Evolutionary conservation across 164 flowering plant genomes (phyloP).

Genomic region (Taxillus chinensis): DNA sequence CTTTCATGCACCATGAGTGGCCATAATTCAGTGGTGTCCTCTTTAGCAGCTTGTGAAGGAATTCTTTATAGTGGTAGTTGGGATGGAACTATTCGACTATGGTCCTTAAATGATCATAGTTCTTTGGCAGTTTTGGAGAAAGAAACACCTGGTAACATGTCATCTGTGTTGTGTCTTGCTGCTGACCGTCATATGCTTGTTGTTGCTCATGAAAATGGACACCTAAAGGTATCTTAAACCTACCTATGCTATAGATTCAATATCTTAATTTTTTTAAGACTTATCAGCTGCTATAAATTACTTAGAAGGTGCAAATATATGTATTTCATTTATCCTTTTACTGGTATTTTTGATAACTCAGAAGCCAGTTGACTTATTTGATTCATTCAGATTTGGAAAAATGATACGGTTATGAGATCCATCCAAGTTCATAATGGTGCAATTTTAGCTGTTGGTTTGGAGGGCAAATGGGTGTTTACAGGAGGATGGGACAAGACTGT

Average conservation of each 20-base stretch:
- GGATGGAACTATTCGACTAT: slow-evolving; percentile 89
- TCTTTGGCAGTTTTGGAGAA: slow-evolving; percentile 72
- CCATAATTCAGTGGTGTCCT: slow-evolving; percentile 81
- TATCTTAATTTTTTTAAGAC: too few relatives aligned
- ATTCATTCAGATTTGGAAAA: slow-evolving; percentile 60
- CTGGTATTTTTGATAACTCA: too few relatives aligned
- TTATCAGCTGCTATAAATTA: too few relatives aligned
- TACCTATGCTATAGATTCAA: not conserved
- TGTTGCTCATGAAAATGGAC: slow-evolving; percentile 72
- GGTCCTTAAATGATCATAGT: slow-evolving; percentile 80
- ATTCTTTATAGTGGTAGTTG: slow-evolving; percentile 98
- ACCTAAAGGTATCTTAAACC: slow-evolving; percentile 38
- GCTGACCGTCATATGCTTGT: slow-evolving; percentile 37
- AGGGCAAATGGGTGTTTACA: slow-evolving; percentile 56
- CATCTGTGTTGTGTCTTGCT: slow-evolving; percentile 52
- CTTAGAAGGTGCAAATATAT: too few relatives aligned
- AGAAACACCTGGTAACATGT: slow-evolving; percentile 34
- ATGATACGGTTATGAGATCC: slow-evolving; percentile 44
- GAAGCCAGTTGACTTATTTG: too few relatives aligned
- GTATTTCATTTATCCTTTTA: too few relatives aligned
- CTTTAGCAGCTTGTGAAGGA: slow-evolving; percentile 47
- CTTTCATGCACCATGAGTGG: slow-evolving; percentile 66
- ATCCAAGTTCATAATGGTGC: slow-evolving; percentile 42
- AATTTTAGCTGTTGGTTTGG: slow-evolving; percentile 37
- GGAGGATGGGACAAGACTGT: slow-evolving; percentile 82